Base-by-base conservation (phyloP, 2,329 filamentous ascomycete genomes). In the Paradendryphiella salina region DNA sequence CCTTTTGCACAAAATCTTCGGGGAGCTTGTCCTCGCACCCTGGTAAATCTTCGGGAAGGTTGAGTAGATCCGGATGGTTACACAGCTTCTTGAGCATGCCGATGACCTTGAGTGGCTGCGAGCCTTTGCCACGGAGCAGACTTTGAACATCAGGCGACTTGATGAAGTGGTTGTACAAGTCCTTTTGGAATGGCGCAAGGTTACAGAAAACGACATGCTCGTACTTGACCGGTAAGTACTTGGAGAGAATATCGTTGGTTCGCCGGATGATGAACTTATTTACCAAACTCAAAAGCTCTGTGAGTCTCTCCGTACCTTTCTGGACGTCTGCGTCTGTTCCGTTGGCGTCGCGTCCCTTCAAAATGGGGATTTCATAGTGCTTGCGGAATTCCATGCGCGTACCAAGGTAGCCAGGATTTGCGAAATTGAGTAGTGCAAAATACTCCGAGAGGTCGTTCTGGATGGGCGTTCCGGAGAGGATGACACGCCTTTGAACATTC, bases 141-240 rank as follows among this genome's bases (percentile, higher is more conserved):
- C 89, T 91, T 70, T 95, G 91, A 66, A 99, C 97, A 54, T 96
- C 90, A 0, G 94, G 93, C 53, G 92, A 96, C 41, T 88, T 90
- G 73, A 99, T 92, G 73, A 99, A 99, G 73, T 96, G 90, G 67
- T 96, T 96, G 79, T 99, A 99, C 1, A 99, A 79, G 60, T 90
- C 89, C 46, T 91, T 82, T 73, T 99, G 94, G 76, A 99, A 97
- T 0, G 89, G 89, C 13, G 94, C 88, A 37, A 96, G 81, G 63
- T 93, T 93, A 80, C 94, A 99, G 76, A 99, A 99, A 1, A 99
- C 94, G 23, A 99, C 94, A 71, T 99, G 94, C 74, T 99, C 94
- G 74, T 99, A 99, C 77, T 99, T 99, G 77, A 97, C 86, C 0
- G 94, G 94, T 52, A 99, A 77, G 69, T 99, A 99, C 73, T 99